Evolutionary conservation across 495 filamentous ascomycete species (phyloP), one percentile per base, ranked within the genome.

Genomic region (Talaromyces proteolyticus): DNA sequence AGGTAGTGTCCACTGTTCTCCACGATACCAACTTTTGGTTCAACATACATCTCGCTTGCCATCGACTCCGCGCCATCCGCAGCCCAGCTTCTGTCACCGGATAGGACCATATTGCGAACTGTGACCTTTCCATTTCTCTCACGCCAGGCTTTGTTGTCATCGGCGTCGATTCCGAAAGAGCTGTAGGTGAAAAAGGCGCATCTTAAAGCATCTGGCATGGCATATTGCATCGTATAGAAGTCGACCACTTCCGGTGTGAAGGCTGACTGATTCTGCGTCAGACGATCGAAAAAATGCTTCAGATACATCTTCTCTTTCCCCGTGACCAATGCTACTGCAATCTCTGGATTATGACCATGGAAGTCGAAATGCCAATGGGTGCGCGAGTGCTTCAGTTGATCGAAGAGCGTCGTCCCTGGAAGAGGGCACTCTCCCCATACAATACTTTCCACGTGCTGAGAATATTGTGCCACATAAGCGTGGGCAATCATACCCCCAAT

Each of bases 401-500:
- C 55, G 34, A 67, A 73, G 2, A 56, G 37, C 1, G 47, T 56
- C 0, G 67, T 66, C 23, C 71, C 71, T 2, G 73, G 71, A 7
- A 75, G 57, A 4, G 70, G 67, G 42, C 67, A 74, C 45, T 75
- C 70, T 18, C 72, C 72, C 67, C 70, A 76, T 16, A 57, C 62
- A 23, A 74, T 52, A 40, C 58, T 68, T 3, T 60, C 62, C 4
- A 59, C 56, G 16, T 58, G 45, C 0, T 61, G 49, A 0, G 64
- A 57, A 46, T 64, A 62, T 7, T 54, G 63, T 3, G 56, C 49
- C 3, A 60, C 69, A 51, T 70, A 68, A 2, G 67, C 62, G 38
- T 63, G 66, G 1, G 72, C 69, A 39, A 73, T 63, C 65, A 75
- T 71, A 21, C 67, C 70, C 1, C 71, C 71, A 48, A 75, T 74